Base-by-base conservation (phyloP, 2,329 filamentous ascomycete species). In the Cladosporium sp. region DNA sequence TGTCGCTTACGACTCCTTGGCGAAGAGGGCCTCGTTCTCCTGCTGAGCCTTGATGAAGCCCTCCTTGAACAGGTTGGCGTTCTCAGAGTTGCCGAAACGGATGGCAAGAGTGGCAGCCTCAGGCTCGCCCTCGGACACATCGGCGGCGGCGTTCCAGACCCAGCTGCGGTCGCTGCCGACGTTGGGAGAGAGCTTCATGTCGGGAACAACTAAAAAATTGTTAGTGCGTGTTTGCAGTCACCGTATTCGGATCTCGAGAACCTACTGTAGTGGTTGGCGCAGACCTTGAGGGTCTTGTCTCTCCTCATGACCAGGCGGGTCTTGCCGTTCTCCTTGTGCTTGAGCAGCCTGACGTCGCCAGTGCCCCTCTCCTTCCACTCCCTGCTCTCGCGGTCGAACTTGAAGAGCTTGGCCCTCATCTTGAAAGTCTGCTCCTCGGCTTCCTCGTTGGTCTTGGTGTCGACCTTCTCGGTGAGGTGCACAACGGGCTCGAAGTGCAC, bases 281-380 rank as follows among this genome's bases (percentile, higher is more conserved):
- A 99, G 82, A 99, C 95, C 88, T 99, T 99, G 84, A 98, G 89
- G 68, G 95, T 99, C 92, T 98, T 98, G 86, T 99, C 95, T 79
- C 95, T 88, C 80, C 95, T 91, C 95, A 99, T 99, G 74, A 99
- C 95, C 75, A 99, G 85, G 74, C 95, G 89, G 67, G 93, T 97
- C 90, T 98, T 98, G 82, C 91, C 89, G 80, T 97, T 97, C 85
- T 97, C 93, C 87, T 93, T 95, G 86, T 99, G 95, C 89, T 97
- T 98, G 78, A 99, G 86, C 80, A 99, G 86, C 77, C 94, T 89
- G 70, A 98, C 93, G 76, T 98, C 94, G 75, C 95, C 95, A 71
- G 95, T 98, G 71, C 95, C 95, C 78, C 95, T 91, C 88, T 99
- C 95, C 87, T 98, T 99, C 95, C 95, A 99, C 85, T 98, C 95